Base-by-base conservation (phyloP, 768 basidiomycete species). In the Russula emetica region DNA sequence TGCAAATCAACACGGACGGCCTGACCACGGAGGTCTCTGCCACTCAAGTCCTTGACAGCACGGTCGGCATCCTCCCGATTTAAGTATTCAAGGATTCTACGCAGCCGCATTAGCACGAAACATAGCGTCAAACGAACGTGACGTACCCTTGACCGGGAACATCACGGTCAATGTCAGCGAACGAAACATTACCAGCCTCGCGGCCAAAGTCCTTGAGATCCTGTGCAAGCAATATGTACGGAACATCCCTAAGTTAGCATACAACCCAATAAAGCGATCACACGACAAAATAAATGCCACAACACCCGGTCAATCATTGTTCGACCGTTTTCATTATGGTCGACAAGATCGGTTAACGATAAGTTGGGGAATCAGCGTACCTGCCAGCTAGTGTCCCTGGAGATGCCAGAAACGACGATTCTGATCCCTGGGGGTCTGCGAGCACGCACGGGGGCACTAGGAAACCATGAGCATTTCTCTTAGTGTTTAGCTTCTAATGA, bases 181-280 rank as follows among this genome's bases (percentile, higher is more conserved):
- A 98, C 22, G 90, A 92, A 62, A 98, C 93, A 72, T 86, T 90
- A 49, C 93, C 94, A 55, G 91, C 92, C 71, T 93, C 88, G 66
- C 96, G 92, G 69, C 94, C 96, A 66, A 95, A 98, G 73, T 98
- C 96, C 77, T 98, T 98, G 74, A 98, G 79, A 74, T 98, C 96
- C 96, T 98, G 81, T 71, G 34, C 38, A 51, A 55, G 45, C 16
- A 60, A 13, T 38, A 38, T 55, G 26, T 38, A 40, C 5, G 61
- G 58, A 34, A 36, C 10, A 20, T 36, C n/a, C 26, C 30, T 22
- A 10, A 24, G 34, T 67, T 34, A 66, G 67, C 40, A 60, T 49
- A 57, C 32, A 20, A 40, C 42, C 55, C 55, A 28, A 50, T 32
- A 14, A 55, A 18, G 5, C 30, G 36, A 59, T 28, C 34, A 24